phyloP scores from a whole-genome alignment of 768 basidiomycete species.

The Suillus hirtellus region DNA sequence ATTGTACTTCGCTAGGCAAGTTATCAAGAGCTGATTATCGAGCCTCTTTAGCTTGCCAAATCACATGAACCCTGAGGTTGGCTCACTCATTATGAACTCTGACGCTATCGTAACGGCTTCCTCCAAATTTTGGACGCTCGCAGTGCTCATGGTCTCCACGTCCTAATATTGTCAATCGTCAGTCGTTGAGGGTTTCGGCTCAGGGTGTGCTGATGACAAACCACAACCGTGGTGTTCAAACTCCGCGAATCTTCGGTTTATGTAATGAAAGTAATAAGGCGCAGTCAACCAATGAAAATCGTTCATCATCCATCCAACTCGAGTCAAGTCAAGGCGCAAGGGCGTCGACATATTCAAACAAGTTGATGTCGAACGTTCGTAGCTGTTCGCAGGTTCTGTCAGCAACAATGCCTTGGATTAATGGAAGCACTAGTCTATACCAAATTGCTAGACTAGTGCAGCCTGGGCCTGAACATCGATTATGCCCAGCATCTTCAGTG shows the following conservation, averaged over 20 bases:
- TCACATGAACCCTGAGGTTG: neutral
- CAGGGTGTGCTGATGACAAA: neutral
- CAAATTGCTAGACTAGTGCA: neutral
- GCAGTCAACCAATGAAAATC: too few species aligned
- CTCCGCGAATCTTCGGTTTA: neutral
- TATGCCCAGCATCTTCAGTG: neutral
- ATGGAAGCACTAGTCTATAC: neutral
- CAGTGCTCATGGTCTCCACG: conserved; percentile 29
- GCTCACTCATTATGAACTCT: conserved; percentile 50
- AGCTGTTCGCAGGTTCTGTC: neutral
- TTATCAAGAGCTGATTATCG: conserved; percentile 48
- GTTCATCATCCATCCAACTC: neutral
- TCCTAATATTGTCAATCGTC: neutral
- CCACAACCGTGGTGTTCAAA: neutral
- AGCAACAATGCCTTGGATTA: neutral
- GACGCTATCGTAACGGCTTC: conserved; percentile 51
- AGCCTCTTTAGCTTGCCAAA: neutral
- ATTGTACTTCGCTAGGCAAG: conserved; percentile 48
- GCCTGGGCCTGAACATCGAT: neutral
- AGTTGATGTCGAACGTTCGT: neutral
- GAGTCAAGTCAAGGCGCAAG: neutral
- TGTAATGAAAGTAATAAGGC: neutral
- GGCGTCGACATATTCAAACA: neutral
- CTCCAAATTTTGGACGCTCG: conserved; percentile 41
- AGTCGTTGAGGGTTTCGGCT: neutral